Base-by-base conservation (phyloP, 345 rosid species). In the Gossypium sturtianum region DNA sequence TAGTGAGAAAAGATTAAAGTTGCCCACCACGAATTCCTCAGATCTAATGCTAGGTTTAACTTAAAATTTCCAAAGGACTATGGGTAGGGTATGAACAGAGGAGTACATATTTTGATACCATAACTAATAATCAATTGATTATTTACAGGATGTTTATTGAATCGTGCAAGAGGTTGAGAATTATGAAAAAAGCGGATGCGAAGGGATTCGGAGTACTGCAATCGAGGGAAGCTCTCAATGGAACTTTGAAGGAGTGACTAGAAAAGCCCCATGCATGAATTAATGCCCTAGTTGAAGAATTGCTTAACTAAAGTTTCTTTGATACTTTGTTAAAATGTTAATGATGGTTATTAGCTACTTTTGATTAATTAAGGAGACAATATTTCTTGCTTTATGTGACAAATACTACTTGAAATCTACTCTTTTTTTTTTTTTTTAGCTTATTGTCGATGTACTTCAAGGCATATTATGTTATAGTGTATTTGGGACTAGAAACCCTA, bases 101-200 rank as follows among this genome's bases (percentile, higher is more conserved):
- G 10, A 25, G 38, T 34, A 4, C 38, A 34, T 34, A 34, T 34
- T 34, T 34, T 34, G 38, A 34, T 34, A 34, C 38, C 38, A 34
- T 9, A 71, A 57, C 58, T 71, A 22, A 13, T 56, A 20, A n/a
- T 72, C 3, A 57, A 71, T 56, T 20, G 8, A 19, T 34, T 1
- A n/a, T 19, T 41, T 65, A 9, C 20, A 63, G 71, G 52, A 64
- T 63, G 71, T 74, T 74, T 38, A 64, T 62, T 52, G 71, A 74
- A 52, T 63, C 70, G 19, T 74, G 93, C 80, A 85, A 82, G 79
- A 89, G 86, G 75, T 77, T 89, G 51, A 86, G 89, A 77, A 81
- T 89, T 54, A 87, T 89, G 93, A 89, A 89, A 81, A 82, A 86
- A 64, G 83, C 86, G 1, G 93, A 89, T 83, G 91, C 83, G 38